These are phyloP conservation scores for Linanthus parryae DNA, from an alignment of 148 eudicot species.

Conservation along the genomic window DNA sequence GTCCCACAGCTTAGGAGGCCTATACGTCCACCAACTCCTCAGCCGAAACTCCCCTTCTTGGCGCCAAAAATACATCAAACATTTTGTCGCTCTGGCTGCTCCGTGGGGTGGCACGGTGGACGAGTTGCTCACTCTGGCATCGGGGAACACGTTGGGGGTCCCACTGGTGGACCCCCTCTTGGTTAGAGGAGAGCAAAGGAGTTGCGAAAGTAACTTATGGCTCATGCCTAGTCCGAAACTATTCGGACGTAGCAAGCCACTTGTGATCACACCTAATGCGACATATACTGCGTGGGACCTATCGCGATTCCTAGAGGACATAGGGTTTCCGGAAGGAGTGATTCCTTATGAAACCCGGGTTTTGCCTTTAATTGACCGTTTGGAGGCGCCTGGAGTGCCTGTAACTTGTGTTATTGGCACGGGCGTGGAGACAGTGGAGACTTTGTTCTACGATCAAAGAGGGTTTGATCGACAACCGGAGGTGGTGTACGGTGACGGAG, in stretches of 20 bases:
- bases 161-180: slow-evolving; percentile 75
- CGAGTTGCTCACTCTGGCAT: slow-evolving; percentile 77
- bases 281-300: slow-evolving; percentile 49
- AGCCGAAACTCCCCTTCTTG: slow-evolving; percentile 42
- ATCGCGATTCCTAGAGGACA: slow-evolving; percentile 45
- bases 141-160: slow-evolving; percentile 80
- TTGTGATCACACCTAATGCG: slow-evolving; percentile 44
- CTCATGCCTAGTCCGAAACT: slow-evolving; percentile 59
- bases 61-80: slow-evolving; percentile 65
- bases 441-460: slow-evolving; percentile 44
- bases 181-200: slow-evolving; percentile 80
- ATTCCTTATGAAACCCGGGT: slow-evolving; percentile 46
- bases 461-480: slow-evolving; percentile 75
- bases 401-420: slow-evolving; percentile 71
- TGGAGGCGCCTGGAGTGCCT: slow-evolving; percentile 44
- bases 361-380: slow-evolving; percentile 44
- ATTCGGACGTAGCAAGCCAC: slow-evolving; percentile 29
- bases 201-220: slow-evolving; percentile 85
- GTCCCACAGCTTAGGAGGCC: slow-evolving; percentile 85
- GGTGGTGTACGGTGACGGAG: slow-evolving; percentile 75
- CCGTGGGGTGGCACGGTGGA: slow-evolving; percentile 93
- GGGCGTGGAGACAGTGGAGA: slow-evolving; percentile 52
- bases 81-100: slow-evolving; percentile 66
- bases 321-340: slow-evolving; percentile 52
- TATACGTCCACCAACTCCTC: slow-evolving; percentile 66